These are phyloP conservation scores for Evansstolkia leycettana DNA, from an alignment of 495 filamentous ascomycete genomes.

Conservation along the genomic window DNA sequence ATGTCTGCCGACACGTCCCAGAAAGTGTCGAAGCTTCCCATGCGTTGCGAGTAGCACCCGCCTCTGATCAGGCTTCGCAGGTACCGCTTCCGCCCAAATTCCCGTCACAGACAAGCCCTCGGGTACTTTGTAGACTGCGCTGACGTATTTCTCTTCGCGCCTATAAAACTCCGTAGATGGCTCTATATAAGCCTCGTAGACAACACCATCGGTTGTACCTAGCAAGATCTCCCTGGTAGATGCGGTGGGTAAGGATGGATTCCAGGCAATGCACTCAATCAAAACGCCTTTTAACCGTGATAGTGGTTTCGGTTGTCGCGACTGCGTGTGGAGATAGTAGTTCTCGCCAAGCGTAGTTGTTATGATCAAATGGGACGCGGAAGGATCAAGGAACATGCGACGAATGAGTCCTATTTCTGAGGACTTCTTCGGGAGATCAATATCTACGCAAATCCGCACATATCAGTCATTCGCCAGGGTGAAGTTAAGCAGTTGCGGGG, in stretches of 20 bases:
- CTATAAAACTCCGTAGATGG: conserved; percentile 86
- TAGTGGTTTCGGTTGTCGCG: conserved; percentile 70
- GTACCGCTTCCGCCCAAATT: conserved; percentile 63
- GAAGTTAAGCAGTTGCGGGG: neutral
- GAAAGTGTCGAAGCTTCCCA: conserved; percentile 61
- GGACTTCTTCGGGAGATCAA: conserved; percentile 89
- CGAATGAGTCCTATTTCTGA: conserved; percentile 85
- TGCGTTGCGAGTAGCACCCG: conserved; percentile 69
- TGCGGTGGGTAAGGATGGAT: conserved; percentile 87
- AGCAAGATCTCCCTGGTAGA: conserved; percentile 93
- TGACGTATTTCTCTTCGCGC: conserved; percentile 85
- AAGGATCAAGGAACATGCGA: conserved; percentile 92
- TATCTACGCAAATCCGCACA: conserved; percentile 44
- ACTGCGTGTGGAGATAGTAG: conserved; percentile 94
- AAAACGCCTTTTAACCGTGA: conserved; percentile 72
- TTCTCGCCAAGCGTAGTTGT: conserved; percentile 88
- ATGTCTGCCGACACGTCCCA: conserved; percentile 58
- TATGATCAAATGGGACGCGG: conserved; percentile 86
- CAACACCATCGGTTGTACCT: conserved; percentile 79
- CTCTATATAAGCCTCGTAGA: conserved; percentile 95
- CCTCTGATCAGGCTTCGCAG: conserved; percentile 52
- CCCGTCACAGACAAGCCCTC: conserved; percentile 71
- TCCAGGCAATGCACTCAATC: conserved; percentile 90
- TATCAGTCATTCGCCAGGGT: conserved; percentile 9
- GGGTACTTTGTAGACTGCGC: conserved; percentile 60